Evolutionary conservation across 176 grass and related monocot species (phyloP).

Genomic region (Poa annua): DNA sequence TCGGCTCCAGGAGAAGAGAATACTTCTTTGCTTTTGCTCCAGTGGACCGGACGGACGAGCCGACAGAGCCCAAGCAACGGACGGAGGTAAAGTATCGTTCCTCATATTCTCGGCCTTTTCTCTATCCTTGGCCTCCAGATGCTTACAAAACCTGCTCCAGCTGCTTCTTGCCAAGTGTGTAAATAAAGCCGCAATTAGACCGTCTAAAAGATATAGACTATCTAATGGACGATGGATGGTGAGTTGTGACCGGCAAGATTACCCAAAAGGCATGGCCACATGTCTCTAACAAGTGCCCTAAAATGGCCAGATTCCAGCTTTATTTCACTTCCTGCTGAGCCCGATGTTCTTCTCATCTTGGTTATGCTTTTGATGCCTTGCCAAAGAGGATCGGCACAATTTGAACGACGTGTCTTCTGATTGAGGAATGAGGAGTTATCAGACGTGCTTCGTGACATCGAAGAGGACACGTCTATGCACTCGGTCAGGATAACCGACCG

Average conservation of each 20-base stretch:
- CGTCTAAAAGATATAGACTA: neutral
- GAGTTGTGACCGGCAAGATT: neutral
- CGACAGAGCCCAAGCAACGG: neutral
- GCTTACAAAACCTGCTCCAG: neutral
- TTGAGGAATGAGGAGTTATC: neutral
- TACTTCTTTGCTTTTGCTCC: slow-evolving; percentile 40
- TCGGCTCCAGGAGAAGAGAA: slow-evolving; percentile 35
- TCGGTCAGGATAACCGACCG: neutral
- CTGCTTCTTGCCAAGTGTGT: neutral
- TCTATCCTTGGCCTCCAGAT: neutral
- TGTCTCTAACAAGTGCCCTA: slow-evolving; percentile 6
- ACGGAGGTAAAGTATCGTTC: slow-evolving; percentile 25
- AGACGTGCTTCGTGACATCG: neutral
- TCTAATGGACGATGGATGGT: neutral
- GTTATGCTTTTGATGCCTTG: neutral
- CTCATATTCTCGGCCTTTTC: too few relatives aligned
- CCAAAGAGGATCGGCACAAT: neutral
- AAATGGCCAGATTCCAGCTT: slow-evolving; percentile 16
- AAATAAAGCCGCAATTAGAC: neutral
- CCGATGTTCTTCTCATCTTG: slow-evolving; percentile 15
- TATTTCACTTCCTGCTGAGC: neutral
- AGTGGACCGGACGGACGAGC: slow-evolving; percentile 2
- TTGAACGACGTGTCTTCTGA: neutral
- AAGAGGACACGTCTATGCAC: neutral
- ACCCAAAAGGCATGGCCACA: neutral